phyloP scores from a whole-genome alignment of 2,329 filamentous ascomycete genomes.

The Epichloe sylvatica region DNA sequence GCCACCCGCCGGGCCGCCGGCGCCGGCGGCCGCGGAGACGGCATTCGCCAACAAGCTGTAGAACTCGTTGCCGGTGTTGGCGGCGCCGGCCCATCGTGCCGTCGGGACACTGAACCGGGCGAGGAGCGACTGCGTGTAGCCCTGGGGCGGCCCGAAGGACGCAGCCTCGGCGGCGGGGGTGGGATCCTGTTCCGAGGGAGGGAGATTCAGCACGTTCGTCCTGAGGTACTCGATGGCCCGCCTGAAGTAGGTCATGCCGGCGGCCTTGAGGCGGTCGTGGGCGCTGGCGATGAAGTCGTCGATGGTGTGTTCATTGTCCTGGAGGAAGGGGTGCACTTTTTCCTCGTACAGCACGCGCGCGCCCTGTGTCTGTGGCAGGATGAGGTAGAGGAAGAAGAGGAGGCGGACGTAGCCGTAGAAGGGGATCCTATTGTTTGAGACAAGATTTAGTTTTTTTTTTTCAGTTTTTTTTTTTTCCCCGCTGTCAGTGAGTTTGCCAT shows the following conservation, averaged over 20 bases:
- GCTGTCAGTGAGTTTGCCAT: too few relatives aligned
- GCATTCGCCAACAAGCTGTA: constrained; percentile 66
- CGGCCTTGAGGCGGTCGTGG: constrained; percentile 63
- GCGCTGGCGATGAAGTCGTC: constrained; percentile 75
- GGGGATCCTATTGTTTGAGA: constrained; percentile 48
- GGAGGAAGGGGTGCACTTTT: constrained; percentile 77
- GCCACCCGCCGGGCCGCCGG: constrained; percentile 19
- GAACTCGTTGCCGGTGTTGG: constrained; percentile 47
- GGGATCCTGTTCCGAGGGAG: constrained; percentile 16
- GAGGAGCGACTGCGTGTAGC: constrained; percentile 70
- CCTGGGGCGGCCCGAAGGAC: constrained; percentile 30
- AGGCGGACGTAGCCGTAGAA: constrained; percentile 90
- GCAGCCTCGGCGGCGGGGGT: constrained; percentile 28
- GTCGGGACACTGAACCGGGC: constrained; percentile 74
- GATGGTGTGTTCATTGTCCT: constrained; percentile 75
- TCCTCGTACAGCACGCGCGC: constrained; percentile 73
- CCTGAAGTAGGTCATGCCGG: constrained; percentile 64
- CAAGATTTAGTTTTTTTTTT: not conserved
- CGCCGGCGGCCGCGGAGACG: constrained; percentile 46
- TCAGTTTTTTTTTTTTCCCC: not conserved
- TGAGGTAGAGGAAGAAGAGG: constrained; percentile 78
- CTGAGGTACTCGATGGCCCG: constrained; percentile 56
- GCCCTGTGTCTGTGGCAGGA: constrained; percentile 94
- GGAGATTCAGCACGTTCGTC: constrained; percentile 65
- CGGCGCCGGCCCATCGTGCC: constrained; percentile 41